Evolutionary conservation across 192 early-diverging fungal genomes (phyloP).

Genomic region (Gaertneriomyces sp.): DNA sequence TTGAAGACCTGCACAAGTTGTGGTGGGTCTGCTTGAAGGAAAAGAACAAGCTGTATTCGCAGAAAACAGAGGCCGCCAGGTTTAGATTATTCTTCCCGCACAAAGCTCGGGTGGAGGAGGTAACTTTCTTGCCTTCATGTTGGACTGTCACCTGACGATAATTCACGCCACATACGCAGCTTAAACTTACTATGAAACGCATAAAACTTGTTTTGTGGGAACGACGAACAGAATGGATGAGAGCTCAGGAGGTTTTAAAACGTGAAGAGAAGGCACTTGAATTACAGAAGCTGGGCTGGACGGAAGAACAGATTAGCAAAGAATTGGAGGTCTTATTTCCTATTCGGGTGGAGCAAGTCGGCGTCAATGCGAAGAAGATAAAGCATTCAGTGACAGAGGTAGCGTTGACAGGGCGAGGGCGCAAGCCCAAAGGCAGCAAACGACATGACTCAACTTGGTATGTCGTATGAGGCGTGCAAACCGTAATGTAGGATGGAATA

Average conservation of each 20-base stretch:
- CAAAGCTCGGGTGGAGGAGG: slow-evolving; percentile 36
- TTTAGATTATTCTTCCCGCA: slow-evolving; percentile 48
- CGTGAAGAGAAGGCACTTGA: slow-evolving; percentile 17
- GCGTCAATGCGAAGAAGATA: slow-evolving; percentile 14
- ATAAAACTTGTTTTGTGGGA: slow-evolving; percentile 53
- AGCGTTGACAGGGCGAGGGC: too few relatives aligned
- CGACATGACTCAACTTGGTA: too few relatives aligned
- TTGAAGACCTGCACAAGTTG: slow-evolving; percentile 94
- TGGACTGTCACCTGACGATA: neutral
- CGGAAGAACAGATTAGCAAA: slow-evolving; percentile 4
- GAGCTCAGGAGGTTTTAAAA: slow-evolving; percentile 40
- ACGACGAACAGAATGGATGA: slow-evolving; percentile 41
- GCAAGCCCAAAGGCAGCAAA: too few relatives aligned
- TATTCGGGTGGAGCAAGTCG: slow-evolving; percentile 14
- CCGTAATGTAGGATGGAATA: too few relatives aligned
- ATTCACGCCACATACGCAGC: slow-evolving; percentile 25
- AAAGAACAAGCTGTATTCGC: slow-evolving; percentile 45
- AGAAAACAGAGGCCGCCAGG: slow-evolving; percentile 48
- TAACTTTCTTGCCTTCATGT: slow-evolving; percentile 4
- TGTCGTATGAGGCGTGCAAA: too few relatives aligned
- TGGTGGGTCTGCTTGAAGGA: slow-evolving; percentile 75
- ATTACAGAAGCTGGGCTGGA: slow-evolving; percentile 12
- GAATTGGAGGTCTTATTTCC: slow-evolving; percentile 26
- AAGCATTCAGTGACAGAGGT: too few relatives aligned
- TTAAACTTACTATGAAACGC: slow-evolving; percentile 47